Conservation (phyloP, 495 filamentous ascomycete species). For the Hamigera avellanea region DNA sequence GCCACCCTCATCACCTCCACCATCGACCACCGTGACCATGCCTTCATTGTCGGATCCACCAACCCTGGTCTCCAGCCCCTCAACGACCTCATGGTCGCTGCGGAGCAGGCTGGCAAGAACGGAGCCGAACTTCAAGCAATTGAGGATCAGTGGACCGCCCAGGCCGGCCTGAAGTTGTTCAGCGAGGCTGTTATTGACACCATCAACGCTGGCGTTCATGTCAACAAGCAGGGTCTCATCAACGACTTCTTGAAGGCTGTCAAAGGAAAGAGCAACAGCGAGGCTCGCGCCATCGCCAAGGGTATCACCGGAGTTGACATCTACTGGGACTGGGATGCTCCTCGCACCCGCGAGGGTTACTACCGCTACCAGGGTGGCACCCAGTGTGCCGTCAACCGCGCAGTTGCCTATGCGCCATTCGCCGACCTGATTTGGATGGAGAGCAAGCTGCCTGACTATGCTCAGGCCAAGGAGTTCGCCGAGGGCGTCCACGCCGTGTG, state of each 20-base stretch:
- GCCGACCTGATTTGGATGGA: slow-evolving; percentile 99
- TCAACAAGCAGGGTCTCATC: slow-evolving; percentile 57
- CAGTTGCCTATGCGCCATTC: slow-evolving; percentile 86
- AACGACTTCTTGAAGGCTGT: slow-evolving; percentile 49
- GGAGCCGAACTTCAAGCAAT: slow-evolving; percentile 79
- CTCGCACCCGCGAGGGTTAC: slow-evolving; percentile 86
- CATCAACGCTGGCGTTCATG: slow-evolving; percentile 54
- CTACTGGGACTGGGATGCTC: slow-evolving; percentile 85
- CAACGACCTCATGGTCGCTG: slow-evolving; percentile 80
- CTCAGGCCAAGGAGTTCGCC: slow-evolving; percentile 89
- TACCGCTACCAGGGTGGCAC: slow-evolving; percentile 88
- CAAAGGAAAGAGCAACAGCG: slow-evolving; percentile 77
- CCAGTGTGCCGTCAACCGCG: slow-evolving; percentile 83
- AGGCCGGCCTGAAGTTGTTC: slow-evolving; percentile 88
- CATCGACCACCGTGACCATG: slow-evolving; percentile 89
- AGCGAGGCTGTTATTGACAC: slow-evolving; percentile 74
- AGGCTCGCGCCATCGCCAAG: slow-evolving; percentile 75
- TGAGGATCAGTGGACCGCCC: slow-evolving; percentile 73
- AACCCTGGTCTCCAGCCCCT: slow-evolving; percentile 78
- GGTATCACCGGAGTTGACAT: slow-evolving; percentile 71
- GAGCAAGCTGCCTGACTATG: slow-evolving; percentile 86
- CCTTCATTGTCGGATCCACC: slow-evolving; percentile 82
- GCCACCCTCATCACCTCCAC: slow-evolving; percentile 94
- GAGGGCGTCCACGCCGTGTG: slow-evolving; percentile 86
- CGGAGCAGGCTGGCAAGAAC: slow-evolving; percentile 70